These are phyloP conservation scores for Nelumbo lutea DNA, from an alignment of 164 flowering plant species.

Conservation along the genomic window DNA sequence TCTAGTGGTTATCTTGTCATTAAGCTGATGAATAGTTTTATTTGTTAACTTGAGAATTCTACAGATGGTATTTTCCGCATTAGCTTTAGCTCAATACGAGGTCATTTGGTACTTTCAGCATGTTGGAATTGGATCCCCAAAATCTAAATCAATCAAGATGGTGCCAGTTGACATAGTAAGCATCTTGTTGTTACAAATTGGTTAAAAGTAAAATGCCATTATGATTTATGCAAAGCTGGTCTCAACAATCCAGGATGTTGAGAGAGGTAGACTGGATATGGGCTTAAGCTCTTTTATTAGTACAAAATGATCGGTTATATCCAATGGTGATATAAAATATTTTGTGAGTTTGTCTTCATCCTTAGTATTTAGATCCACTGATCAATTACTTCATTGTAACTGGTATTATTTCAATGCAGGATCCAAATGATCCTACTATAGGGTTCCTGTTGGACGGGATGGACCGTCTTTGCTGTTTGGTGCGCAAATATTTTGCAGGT, in stretches of 20 bases:
- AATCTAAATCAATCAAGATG: conserved; percentile 60
- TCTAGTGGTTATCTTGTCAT: not conserved
- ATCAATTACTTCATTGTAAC: not conserved
- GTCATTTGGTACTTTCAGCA: conserved; percentile 95
- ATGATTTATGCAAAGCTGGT: too few relatives aligned
- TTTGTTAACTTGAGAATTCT: not conserved
- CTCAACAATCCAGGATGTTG: too few relatives aligned
- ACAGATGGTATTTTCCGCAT: conserved; percentile 98
- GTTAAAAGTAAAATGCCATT: too few relatives aligned
- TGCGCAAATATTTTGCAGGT: conserved; percentile 98
- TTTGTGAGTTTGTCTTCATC: not conserved
- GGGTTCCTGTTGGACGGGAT: conserved; percentile 94
- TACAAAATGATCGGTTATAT: too few relatives aligned
- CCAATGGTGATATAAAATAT: too few relatives aligned
- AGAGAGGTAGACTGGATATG: too few relatives aligned
- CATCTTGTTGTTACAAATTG: not conserved
- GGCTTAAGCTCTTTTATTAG: too few relatives aligned
- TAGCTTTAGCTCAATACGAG: conserved; percentile 91
- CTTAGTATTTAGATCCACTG: not conserved
- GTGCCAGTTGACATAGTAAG: conserved; percentile 82
- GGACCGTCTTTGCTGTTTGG: conserved; percentile 85
- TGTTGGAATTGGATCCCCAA: conserved; percentile 76
- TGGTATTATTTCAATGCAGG: conserved; percentile 42
- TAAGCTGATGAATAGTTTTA: not conserved
- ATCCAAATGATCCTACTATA: conserved; percentile 95